Evolutionary conservation across 345 rosid genomes (phyloP).

Genomic region (Citrus australasica): DNA sequence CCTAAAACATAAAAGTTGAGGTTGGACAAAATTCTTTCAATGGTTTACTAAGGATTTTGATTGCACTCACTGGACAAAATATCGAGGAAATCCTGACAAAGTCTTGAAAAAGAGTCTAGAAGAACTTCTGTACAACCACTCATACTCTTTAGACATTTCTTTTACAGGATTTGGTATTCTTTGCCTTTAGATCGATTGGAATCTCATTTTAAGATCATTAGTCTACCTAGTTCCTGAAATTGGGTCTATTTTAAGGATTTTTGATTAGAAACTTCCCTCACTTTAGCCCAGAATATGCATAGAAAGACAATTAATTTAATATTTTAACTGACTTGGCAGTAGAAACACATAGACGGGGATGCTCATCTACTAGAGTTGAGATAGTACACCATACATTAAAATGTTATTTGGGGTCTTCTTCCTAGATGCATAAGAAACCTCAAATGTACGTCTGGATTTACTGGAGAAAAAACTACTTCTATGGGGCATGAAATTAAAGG

Average conservation of each 20-base stretch:
- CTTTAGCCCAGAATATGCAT: not conserved
- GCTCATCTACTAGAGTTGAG: not conserved
- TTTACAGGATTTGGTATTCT: not conserved
- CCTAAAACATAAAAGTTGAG: not conserved
- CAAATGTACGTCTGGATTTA: not conserved
- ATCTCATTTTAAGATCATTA: not conserved
- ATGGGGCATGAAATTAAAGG: not conserved
- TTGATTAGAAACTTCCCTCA: not conserved
- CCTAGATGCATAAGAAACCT: not conserved
- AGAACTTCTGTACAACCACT: not conserved
- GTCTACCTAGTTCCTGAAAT: not conserved
- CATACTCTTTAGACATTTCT: not conserved
- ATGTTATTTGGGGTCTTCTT: not conserved
- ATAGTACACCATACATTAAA: not conserved
- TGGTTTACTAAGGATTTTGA: not conserved
- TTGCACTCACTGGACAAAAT: not conserved
- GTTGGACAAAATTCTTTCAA: not conserved
- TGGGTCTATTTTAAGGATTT: not conserved
- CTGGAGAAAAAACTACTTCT: not conserved
- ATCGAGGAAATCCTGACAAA: not conserved
- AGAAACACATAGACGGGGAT: not conserved
- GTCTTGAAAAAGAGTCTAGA: not conserved
- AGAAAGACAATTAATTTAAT: not conserved
- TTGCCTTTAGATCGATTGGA: not conserved
- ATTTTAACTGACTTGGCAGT: not conserved